Base-by-base conservation (phyloP, 148 eudicot genomes). In the Nepenthes mirabilis region DNA sequence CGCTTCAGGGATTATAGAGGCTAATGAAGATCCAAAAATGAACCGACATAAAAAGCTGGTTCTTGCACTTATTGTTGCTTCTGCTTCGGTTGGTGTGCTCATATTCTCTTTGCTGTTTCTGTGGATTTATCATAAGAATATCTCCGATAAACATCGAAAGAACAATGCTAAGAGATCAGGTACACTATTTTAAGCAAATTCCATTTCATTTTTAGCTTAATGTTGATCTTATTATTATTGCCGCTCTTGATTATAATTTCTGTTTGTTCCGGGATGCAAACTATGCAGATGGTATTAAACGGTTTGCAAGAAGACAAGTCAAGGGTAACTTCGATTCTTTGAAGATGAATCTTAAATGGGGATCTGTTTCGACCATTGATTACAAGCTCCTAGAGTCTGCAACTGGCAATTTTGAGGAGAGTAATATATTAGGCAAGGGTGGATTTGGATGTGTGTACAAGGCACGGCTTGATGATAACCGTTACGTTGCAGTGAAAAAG, bases 381-480 rank as follows among this genome's bases (percentile, higher is more conserved):
- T 81, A 84, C 56, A 79, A 81, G 61, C 43, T 73, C 47, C 66
- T 84, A 34, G 90, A 84, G 74, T 59, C 71, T 6, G 81, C 83
- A 2, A 84, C 90, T 0, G 66, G 47, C 33, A 68, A 64, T 68
- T 84, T 84, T 13, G 49, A 72, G 14, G 80, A 84, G 57, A 58
- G 61, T 61, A 79, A 72, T 58, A 67, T 81, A 6, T 47, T 84
- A 53, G 86, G 90, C 34, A 78, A 58, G 43, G 86, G 90, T 37
- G 86, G 86, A 59, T 84, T 84, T 36, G 90, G 90, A 36, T 59
- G 80, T 47, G 90, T 84, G 9, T 84, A 84, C 70, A 76, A 74
- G 72, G 90, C 80, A 43, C 63, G 57, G 52, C 75, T 84, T 57
- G 83, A 72, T 54, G 70, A 69, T 55, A 64, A 73, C 55, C 64